Conservation (phyloP, 305 asterid genomes). For the Fraxinus baroniana region DNA sequence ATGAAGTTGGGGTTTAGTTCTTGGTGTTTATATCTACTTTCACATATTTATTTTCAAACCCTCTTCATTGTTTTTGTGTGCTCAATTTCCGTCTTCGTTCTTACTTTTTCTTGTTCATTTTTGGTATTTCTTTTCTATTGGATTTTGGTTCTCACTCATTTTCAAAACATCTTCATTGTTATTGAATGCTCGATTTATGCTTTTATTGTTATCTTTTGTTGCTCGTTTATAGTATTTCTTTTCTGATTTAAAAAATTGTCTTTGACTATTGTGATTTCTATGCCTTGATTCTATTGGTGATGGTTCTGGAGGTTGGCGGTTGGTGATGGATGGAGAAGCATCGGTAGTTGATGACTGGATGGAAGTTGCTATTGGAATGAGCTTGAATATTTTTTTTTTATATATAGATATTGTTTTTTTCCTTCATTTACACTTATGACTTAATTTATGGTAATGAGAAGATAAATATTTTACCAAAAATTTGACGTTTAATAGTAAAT, state of each 20-base stretch:
- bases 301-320: neutral
- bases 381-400: neutral
- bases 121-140: neutral
- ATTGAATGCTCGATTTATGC: neutral
- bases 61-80: neutral
- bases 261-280: neutral
- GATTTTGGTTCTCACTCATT: neutral
- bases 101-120: neutral
- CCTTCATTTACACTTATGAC: neutral
- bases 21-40: too few species aligned
- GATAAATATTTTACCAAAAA: neutral
- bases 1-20: neutral
- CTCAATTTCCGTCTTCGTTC: neutral
- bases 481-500: too few species aligned
- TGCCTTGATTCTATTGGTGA: neutral
- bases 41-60: neutral
- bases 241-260: too few species aligned
- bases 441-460: neutral
- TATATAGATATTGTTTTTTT: neutral
- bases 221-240: neutral
- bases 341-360: neutral
- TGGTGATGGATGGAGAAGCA: neutral
- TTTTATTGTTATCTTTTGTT: neutral
- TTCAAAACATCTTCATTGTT: neutral
- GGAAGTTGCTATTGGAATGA: neutral